phyloP scores from a whole-genome alignment of 805 yeast species.

The Ogataea pini region DNA sequence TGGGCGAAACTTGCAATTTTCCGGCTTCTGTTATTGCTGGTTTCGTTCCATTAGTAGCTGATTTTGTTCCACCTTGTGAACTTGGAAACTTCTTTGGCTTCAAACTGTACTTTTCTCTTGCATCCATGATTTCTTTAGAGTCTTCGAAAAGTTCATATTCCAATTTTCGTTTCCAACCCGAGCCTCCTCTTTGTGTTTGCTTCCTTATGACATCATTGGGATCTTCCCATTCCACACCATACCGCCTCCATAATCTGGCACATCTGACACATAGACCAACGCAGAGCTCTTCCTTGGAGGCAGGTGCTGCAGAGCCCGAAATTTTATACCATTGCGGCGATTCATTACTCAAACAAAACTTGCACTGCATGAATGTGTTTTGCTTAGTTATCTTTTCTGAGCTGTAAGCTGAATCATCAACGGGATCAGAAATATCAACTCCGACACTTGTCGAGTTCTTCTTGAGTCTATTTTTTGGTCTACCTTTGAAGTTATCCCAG shows the following conservation, averaged over 20 bases:
- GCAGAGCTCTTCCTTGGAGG: slow-evolving; percentile 37
- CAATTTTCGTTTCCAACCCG: slow-evolving; percentile 57
- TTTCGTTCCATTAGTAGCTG: background rate
- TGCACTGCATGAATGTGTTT: slow-evolving; percentile 56
- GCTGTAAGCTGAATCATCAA: slow-evolving; percentile 74
- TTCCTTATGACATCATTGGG: slow-evolving; percentile 66
- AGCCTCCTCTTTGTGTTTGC: slow-evolving; percentile 42
- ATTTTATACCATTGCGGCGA: slow-evolving; percentile 70
- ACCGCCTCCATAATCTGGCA: slow-evolving; percentile 88
- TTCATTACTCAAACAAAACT: slow-evolving; percentile 61
- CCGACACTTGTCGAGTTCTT: slow-evolving; percentile 49
- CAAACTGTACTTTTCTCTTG: slow-evolving; percentile 41
- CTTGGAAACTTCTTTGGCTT: slow-evolving; percentile 22
- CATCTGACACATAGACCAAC: slow-evolving; percentile 81
- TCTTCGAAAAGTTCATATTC: slow-evolving; percentile 72
- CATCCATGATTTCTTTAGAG: slow-evolving; percentile 51
- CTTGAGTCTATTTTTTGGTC: slow-evolving; percentile 55
- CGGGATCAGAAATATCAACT: slow-evolving; percentile 45
- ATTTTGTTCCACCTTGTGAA: background rate
- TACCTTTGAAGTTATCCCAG: slow-evolving; percentile 81
- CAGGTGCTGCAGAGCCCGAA: slow-evolving; percentile 56
- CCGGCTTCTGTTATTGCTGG: background rate
- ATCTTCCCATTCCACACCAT: slow-evolving; percentile 83
- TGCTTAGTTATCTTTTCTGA: slow-evolving; percentile 45
- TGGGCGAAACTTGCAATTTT: background rate